Evolutionary conservation across 2,329 filamentous ascomycete species (phyloP), one percentile per base, ranked within the genome.

Genomic region (Scedosporium apiospermum): DNA sequence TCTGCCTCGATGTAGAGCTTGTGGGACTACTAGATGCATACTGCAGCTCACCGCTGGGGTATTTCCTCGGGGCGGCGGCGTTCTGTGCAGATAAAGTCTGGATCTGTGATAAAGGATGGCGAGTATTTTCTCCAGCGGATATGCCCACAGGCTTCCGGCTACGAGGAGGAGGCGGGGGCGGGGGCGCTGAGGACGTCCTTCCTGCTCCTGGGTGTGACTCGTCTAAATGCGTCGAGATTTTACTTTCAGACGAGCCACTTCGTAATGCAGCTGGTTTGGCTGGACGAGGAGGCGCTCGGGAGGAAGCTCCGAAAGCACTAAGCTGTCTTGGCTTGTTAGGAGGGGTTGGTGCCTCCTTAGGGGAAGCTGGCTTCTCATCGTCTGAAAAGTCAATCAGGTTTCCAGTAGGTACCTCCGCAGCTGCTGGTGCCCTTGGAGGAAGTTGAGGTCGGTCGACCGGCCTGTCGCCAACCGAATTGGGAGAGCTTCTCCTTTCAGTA

Each of bases 331-430:
- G 9, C 46, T 42, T 18, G 26, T 27, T 49, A 12, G n/a, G 18
- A 26, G 27, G 34, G 6, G 49, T 6, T n/a, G 41, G 46, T n/a
- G 42, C 49, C 12, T 51, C 34, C 30, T 44, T 59, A 7, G 44
- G n/a, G 4, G 67, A 63, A 14, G 66, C 58, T 12, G 62, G 60
- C 57, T 71, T 70, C 42, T 26, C 77, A 61, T 84, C 80, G 14
- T 83, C 81, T 0, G 80, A 81, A 41, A 88, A 75, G 69, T 88
- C 84, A 34, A 88, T 87, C 46, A 88, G 69, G 4, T 80, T 82
- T 1, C 82, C 85, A 76, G 82, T 83, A n/a, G 2, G 70, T 58
- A 1, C 69, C 65, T n/a, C 70, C 69, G 5, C 69, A 72, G 57
- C 57, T 55, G 66, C 65, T 67, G 23, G 42, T 5, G n/a, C 21